These are phyloP conservation scores for Umbelopsis ramanniana DNA, from an alignment of 192 early-diverging fungal species.

Conservation along the genomic window DNA sequence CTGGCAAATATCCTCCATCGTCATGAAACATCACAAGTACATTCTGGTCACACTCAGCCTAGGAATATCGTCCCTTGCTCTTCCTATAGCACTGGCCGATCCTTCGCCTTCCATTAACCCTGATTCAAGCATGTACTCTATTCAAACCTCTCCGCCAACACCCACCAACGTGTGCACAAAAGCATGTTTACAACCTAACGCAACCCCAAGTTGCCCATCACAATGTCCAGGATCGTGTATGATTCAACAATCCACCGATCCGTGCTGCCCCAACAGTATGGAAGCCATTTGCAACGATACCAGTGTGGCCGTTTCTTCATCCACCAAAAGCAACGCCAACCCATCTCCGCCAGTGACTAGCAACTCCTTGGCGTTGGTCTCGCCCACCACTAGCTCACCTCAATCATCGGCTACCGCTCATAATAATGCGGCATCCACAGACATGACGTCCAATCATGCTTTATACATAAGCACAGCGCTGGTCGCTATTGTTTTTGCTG, in stretches of 20 bases:
- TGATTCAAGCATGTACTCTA: background rate
- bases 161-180: constrained; percentile 5
- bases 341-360: background rate
- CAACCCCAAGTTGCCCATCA: constrained; percentile 1
- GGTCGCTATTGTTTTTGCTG: constrained; percentile 21
- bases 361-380: background rate
- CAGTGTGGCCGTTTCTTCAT: background rate
- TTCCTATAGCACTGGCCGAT: background rate
- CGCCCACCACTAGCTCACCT: background rate
- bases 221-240: background rate
- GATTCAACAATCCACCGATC: constrained; percentile 6
- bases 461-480: constrained; percentile 20
- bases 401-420: constrained; percentile 8
- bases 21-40: constrained; percentile 16
- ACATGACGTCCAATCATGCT: constrained; percentile 11
- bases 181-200: constrained; percentile 9
- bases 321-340: background rate
- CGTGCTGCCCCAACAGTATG: constrained; percentile 1
- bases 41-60: constrained; percentile 8
- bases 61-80: constrained; percentile 1
- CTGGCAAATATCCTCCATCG: background rate
- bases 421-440: constrained; percentile 8
- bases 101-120: background rate
- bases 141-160: constrained; percentile 5
- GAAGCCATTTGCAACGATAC: constrained; percentile 5